Evolutionary conservation across 768 basidiomycete species (phyloP), one percentile per base, ranked within the genome.

Genomic region (Boletus sp.): DNA sequence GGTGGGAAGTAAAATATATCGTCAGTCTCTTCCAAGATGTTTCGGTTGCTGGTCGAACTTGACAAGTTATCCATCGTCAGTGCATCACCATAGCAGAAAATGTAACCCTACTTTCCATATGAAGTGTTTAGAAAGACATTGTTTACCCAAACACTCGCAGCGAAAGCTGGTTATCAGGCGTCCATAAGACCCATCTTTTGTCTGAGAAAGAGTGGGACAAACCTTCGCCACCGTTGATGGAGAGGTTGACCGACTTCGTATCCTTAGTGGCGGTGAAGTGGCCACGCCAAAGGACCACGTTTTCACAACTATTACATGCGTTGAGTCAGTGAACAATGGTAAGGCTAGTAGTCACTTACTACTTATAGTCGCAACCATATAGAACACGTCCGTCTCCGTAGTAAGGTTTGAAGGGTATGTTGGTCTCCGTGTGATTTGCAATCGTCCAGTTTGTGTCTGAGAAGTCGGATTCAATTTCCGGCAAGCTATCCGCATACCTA

Each of bases 331-430:
- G 35, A 46, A 65, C 37, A 63, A 38, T 38, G 32, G n/a, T n/a
- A 30, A 40, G 19, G 17, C 33, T 32, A 38, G 23, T 30, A 27
- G 33, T 38, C 40, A 69, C 85, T 69, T 55, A 91, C 89, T 85
- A 93, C 53, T 83, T 87, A 68, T 93, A 93, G 69, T 93, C 91
- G 64, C 90, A 92, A 1, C 88, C 90, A 68, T 90, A 92, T 29
- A 93, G 71, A n/a, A 91, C 73, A 35, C 87, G 75, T 1, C 87
- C 88, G 57, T 90, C 87, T 1, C 88, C 88, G 58, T 87, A 88
- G 56, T 79, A 74, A 5, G 87, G 86, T 61, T 83, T 82, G 46
- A 75, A 75, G 2, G 87, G 85, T 53, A 86, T 84, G 59, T 88
- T 89, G 29, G 91, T 91, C 21, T 75, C 77, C n/a, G 78, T 87